Evolutionary conservation across 306 rosid species (phyloP), one percentile per base, ranked within the genome.

Genomic region (Cucurbita argyrosperma): DNA sequence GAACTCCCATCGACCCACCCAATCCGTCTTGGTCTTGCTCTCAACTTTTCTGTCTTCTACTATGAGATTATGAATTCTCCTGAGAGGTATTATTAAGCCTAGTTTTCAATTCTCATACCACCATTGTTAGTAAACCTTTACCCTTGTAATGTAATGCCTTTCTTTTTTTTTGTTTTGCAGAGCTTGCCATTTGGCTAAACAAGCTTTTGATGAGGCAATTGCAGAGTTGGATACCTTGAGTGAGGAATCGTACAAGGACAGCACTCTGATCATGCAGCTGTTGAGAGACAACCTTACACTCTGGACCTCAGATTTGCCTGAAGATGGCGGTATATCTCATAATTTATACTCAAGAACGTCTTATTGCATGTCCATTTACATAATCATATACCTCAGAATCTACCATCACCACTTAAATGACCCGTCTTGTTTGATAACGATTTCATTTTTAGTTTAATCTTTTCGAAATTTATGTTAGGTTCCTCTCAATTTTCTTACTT

Each of bases 291-390:
- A 88, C 82, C 86, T 88, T 67, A 86, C 93, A 51, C 90, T 88
- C 74, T 88, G 93, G 93, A 88, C 93, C 81, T 88, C 93, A 0
- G 93, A 88, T 83, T 88, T 88, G 81, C 93, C 93, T 35, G 93
- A 88, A 80, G 90, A 88, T 79, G 93, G 93, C 75, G 93, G 93
- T 88, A 88, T 51, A 2, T 47, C 8, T 68, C 73, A 23, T 26
- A 23, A 23, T 68, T 68, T 21, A 68, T 68, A 47, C 57, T 68
- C 12, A 47, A 11, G 23, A 21, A 47, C 13, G 0, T 46, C 42
- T 13, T 47, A 68, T 26, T 68, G 21, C 55, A 8, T 21, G 11
- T 43, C 8, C 15, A 30, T 30, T 30, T 30, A 30, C 35, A 30
- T 30, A 30, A 30, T 30, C 35, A 30, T 30, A 30, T 30, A 30